phyloP scores from a whole-genome alignment of 2,329 filamentous ascomycete species.

The Albophoma yamanashiensis region DNA sequence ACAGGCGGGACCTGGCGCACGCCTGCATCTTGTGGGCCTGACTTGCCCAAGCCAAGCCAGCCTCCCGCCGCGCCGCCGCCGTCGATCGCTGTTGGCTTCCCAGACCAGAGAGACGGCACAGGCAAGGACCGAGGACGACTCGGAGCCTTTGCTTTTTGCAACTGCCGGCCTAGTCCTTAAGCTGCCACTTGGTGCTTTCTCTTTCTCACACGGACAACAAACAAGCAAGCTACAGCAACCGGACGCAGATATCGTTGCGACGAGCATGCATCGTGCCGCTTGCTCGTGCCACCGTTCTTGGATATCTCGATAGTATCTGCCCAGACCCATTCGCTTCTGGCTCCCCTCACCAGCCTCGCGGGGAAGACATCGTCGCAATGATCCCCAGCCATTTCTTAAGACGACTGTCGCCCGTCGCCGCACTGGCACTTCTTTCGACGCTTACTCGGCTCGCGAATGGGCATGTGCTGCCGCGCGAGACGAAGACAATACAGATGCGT shows the following conservation, averaged over 20 bases:
- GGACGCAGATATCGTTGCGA: neutral
- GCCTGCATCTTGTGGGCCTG: neutral
- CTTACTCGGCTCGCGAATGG: conserved; percentile 21
- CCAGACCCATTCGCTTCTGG: neutral
- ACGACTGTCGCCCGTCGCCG: neutral
- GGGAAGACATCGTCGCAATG: neutral
- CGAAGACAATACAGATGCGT: conserved; percentile 22
- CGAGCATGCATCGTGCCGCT: neutral
- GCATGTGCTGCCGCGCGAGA: conserved; percentile 30
- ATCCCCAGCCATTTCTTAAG: neutral
- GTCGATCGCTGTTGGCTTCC: neutral
- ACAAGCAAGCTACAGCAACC: neutral
- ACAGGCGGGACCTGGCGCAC: neutral
- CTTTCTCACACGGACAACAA: neutral
- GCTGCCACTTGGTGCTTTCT: neutral
- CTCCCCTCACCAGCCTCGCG: neutral
- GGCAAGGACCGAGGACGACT: neutral
- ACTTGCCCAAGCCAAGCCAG: neutral
- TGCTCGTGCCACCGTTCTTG: neutral
- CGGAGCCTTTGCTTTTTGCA: neutral
- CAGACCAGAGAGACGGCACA: neutral
- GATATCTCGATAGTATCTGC: neutral
- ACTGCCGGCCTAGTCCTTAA: neutral
- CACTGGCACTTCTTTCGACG: neutral
- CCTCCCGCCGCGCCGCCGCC: neutral